Evolutionary conservation across 2,329 filamentous ascomycete genomes (phyloP), one percentile per base, ranked within the genome.

Genomic region (Diaporthe citri): DNA sequence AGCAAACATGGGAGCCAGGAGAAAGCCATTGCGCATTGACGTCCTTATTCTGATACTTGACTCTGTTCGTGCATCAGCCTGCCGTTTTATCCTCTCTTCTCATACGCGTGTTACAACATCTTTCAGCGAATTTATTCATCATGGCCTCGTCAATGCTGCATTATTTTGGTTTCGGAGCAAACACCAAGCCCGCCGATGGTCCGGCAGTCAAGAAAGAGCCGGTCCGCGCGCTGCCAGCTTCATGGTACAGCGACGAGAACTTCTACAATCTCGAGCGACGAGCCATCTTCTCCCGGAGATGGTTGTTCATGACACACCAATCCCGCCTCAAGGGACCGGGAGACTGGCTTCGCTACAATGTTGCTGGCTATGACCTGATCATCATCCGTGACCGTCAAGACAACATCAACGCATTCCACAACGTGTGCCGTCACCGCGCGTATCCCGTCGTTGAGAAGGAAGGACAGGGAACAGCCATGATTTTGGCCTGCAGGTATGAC

Each of bases 221-320:
- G 4, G 64, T 67, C 46, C 64, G 64, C n/a, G 64, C 64, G 15
- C 9, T 86, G 12, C 84, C 85, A 6, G 81, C 85, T 52, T 85
- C 84, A 77, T 86, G 85, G 85, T 87, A 86, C 77, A 82, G 81
- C 41, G 83, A 80, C 17, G 78, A 79, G 31, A 82, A 82, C 41
- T 83, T 86, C 79, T 87, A 86, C 76, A 81, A 86, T 75, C 81
- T 87, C 10, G 85, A 87, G 74, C 79, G 85, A 15, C 82, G 85
- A 10, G 83, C 85, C 31, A 84, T 87, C 60, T 87, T 87, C 77
- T 83, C 81, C 0, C 80, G 83, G 79, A 81, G 79, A 71, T 86
- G 84, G 84, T 74, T 85, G 13, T 81, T 82, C 34, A 76, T 84
- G 15, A 80, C 80, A 28, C 84, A 86, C 75, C 72, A 69, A 1